These are phyloP conservation scores for Fagopyrum esculentum DNA, from an alignment of 148 eudicot genomes.

Conservation along the genomic window DNA sequence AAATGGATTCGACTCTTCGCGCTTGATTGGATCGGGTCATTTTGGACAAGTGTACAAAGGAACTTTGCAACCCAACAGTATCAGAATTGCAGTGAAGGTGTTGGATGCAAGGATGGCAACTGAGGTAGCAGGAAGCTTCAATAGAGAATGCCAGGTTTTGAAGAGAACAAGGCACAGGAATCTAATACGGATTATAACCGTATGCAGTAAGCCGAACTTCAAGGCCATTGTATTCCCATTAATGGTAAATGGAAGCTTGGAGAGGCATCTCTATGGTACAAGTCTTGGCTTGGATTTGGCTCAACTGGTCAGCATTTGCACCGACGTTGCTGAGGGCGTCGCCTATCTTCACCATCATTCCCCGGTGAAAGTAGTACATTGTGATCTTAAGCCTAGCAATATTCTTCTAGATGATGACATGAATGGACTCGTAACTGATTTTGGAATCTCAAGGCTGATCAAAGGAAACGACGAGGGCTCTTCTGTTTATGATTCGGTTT, in stretches of 20 bases:
- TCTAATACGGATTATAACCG: slow-evolving; percentile 59
- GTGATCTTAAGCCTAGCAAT: slow-evolving; percentile 90
- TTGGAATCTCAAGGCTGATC: slow-evolving; percentile 20
- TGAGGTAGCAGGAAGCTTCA: slow-evolving; percentile 47
- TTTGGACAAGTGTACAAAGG: slow-evolving; percentile 79
- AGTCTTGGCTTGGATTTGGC: slow-evolving; percentile 42
- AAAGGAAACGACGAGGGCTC: slow-evolving; percentile 33
- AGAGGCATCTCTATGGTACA: slow-evolving; percentile 44
- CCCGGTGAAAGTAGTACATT: slow-evolving; percentile 62
- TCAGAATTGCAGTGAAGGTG: slow-evolving; percentile 73
- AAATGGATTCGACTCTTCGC: slow-evolving; percentile 42
- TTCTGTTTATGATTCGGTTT: slow-evolving; percentile 26
- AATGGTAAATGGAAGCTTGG: slow-evolving; percentile 85
- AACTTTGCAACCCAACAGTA: slow-evolving; percentile 40
- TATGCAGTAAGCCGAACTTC: slow-evolving; percentile 61
- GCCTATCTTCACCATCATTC: slow-evolving; percentile 79
- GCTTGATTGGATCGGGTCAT: slow-evolving; percentile 60
- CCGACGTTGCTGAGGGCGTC: slow-evolving; percentile 71
- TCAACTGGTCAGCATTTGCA: slow-evolving; percentile 57
- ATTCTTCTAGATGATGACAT: slow-evolving; percentile 58
- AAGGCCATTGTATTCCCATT: slow-evolving; percentile 79
- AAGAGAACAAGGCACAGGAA: slow-evolving; percentile 61
- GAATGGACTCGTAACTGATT: too few relatives aligned
- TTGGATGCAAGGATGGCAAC: slow-evolving; percentile 26
- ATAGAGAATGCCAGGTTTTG: slow-evolving; percentile 65